Conservation (phyloP, 2,329 filamentous ascomycete species). For the Colletotrichum sp. region DNA sequence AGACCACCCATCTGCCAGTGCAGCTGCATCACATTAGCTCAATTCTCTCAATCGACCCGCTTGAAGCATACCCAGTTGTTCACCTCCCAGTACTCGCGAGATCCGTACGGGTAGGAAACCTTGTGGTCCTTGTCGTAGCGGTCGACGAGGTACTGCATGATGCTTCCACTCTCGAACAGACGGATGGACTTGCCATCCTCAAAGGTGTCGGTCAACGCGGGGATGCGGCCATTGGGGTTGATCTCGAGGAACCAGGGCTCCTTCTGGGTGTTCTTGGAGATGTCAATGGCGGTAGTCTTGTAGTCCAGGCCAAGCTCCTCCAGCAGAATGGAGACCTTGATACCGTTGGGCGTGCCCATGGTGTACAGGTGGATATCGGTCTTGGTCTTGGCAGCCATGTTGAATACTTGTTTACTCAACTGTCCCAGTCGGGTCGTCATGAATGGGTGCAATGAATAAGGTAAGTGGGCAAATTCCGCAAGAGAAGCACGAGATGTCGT, state of each 20-base stretch:
- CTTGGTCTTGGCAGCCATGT: slow-evolving; percentile 44
- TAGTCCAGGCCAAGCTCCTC: slow-evolving; percentile 88
- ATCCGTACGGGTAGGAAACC: slow-evolving; percentile 77
- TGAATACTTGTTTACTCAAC: slow-evolving; percentile 27
- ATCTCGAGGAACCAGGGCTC: slow-evolving; percentile 87
- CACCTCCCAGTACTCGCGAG: slow-evolving; percentile 78
- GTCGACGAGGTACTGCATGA: slow-evolving; percentile 84
- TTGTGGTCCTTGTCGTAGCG: slow-evolving; percentile 84
- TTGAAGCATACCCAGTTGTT: slow-evolving; percentile 70
- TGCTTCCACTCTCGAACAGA: slow-evolving; percentile 84
- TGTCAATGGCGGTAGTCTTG: slow-evolving; percentile 71
- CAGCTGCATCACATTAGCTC: slow-evolving; percentile 40
- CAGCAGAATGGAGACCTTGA: slow-evolving; percentile 86
- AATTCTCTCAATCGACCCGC: background rate
- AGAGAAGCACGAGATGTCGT: background rate
- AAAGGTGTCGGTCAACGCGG: slow-evolving; percentile 82
- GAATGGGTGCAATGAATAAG: background rate
- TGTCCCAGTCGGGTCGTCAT: slow-evolving; percentile 13
- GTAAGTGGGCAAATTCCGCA: background rate
- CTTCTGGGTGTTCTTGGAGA: slow-evolving; percentile 62
- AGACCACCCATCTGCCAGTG: slow-evolving; percentile 82
- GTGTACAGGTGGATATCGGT: slow-evolving; percentile 84
- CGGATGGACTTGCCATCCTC: slow-evolving; percentile 74
- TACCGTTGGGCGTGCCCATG: slow-evolving; percentile 83
- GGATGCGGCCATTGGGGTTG: slow-evolving; percentile 93